Evolutionary conservation across 2,329 filamentous ascomycete species (phyloP), one percentile per base, ranked within the genome.

Genomic region (Leptodontidium sp.): DNA sequence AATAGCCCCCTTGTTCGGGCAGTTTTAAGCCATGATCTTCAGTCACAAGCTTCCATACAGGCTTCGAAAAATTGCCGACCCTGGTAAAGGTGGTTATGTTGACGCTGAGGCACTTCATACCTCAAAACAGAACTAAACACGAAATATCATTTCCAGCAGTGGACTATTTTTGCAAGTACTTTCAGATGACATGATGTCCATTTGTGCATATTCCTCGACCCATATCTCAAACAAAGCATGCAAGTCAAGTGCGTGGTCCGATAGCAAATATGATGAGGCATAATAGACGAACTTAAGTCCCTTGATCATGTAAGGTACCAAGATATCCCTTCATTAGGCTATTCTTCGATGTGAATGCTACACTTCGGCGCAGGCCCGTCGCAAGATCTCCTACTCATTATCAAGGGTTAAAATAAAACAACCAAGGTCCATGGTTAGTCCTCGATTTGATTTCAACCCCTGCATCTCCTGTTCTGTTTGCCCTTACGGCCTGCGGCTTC

Each of bases 401-500:
- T 29, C 7, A 58, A 62, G 68, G 26, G 58, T 70, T 63, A 71
- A 72, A 68, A 45, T 63, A 66, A 71, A 70, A 72, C 68, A 12
- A 45, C 17, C 52, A 62, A 50, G 43, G 29, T 32, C 40, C 29
- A 50, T 14, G 12, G 14, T 72, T 70, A 55, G 64, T 55, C 53
- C 43, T 35, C 38, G 38, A 24, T 64, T 40, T 52, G 49, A 43
- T 61, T 24, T 53, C 12, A 68, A 59, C 57, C 62, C 66, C 58
- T 61, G 29, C 17, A 55, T 62, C 7, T 38, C 66, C 55, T 64
- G 45, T 47, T 62, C 49, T 45, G 50, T 64, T 65, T 66, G 43
- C 64, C 69, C 68, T 53, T 67, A 45, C 53, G 67, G 68, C 68
- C 50, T 68, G 61, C 59, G 58, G 59, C 58, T 67, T 71, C 69